Conservation (phyloP, 805 yeast species). For the Saccharomycopsis selenospora region DNA sequence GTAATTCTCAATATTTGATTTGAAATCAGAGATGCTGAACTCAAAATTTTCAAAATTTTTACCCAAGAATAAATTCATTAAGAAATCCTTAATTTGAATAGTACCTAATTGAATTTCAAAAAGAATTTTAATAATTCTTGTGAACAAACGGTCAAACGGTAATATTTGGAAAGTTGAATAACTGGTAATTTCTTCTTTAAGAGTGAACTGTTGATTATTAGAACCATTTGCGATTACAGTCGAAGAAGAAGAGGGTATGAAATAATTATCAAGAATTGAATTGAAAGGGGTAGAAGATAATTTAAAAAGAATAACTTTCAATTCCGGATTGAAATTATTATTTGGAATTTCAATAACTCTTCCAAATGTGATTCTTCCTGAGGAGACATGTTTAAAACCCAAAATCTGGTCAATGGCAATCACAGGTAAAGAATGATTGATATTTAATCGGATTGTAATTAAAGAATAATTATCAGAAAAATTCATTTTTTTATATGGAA, state of each 20-base stretch:
- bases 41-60: conserved; percentile 22
- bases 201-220: not conserved
- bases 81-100: conserved; percentile 11
- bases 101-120: conserved; percentile 8
- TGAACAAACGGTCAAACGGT: conserved; percentile 18
- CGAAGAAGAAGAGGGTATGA: conserved; percentile 1
- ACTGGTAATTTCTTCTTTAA: conserved; percentile 5
- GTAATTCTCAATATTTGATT: conserved; percentile 1
- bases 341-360: conserved; percentile 16
- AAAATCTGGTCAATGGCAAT: conserved; percentile 15
- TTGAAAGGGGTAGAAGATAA: not conserved
- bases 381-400: conserved; percentile 12
- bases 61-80: conserved; percentile 19
- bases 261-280: conserved; percentile 2
- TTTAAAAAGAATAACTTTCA: conserved; percentile 13
- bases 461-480: conserved; percentile 2
- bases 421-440: conserved; percentile 18
- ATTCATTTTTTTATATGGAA: conserved; percentile 19
- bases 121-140: conserved; percentile 14
- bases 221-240: not conserved
- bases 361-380: conserved; percentile 9
- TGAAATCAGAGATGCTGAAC: conserved; percentile 17
- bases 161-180: conserved; percentile 11
- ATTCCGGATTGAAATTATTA: conserved; percentile 20
- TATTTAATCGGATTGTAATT: conserved; percentile 16